Evolutionary conservation across 108 stramenopile genomes (phyloP), one percentile per base, ranked within the genome.

Genomic region (Nitzschia palea): DNA sequence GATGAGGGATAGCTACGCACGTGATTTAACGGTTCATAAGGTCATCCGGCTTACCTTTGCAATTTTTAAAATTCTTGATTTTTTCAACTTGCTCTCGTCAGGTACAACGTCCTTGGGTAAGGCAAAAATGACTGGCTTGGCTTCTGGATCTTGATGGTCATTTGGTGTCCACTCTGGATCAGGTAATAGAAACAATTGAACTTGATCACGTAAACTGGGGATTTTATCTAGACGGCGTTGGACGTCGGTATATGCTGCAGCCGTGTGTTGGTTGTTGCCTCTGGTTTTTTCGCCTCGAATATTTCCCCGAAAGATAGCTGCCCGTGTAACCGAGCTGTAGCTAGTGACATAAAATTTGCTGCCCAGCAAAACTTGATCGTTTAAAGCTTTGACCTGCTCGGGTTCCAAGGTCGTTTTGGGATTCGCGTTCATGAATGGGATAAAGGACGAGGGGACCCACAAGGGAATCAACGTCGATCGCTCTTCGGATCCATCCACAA

Each of bases 301-400:
- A 32, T 72, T 86, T 20, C 86, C 91, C 30, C 88, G 77, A 65
- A 81, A 93, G 2, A 90, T 63, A 8, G 88, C 87, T 30, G 91
- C 88, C 0, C 71, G 55, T 18, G 83, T 79, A 8, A 67, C 77
- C n/a, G 58, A 62, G 50, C 86, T 88, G 64, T 67, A 85, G 0
- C 77, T 79, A 3, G 83, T 85, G 56, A 84, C 75, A 45, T 63
- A 70, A 54, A 93, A 89, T 20, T 70, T 60, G 15, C 73, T 73
- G 57, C 70, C 81, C 34, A 58, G 18, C 37, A 89, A 47, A 8
- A 93, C 73, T 17, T 88, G 67, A 25, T 86, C 44, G 45, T 78
- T 74, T 17, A 93, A 67, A 60, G 44, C 33, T 20, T 80, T 79
- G 44, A 81, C 72, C 63, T 86, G 67, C 1, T 62, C 67, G 10